phyloP scores from a whole-genome alignment of 768 basidiomycete species.

The Boletus rubropictus region DNA sequence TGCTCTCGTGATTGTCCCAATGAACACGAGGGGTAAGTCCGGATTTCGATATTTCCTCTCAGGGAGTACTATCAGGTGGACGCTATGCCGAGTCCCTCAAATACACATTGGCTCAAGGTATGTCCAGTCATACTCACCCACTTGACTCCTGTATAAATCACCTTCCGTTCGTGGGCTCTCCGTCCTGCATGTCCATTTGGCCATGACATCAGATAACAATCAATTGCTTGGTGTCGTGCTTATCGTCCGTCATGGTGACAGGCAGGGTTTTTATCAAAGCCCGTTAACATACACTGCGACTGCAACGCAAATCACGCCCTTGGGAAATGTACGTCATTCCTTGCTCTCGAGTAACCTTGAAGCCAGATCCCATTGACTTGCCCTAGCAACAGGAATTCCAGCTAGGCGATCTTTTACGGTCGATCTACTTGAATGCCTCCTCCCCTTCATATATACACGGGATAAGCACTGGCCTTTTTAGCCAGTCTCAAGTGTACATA shows the following conservation, averaged over 20 bases:
- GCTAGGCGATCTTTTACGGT: slow-evolving; percentile 48
- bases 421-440: slow-evolving; percentile 47
- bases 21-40: neutral
- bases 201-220: slow-evolving; percentile 19
- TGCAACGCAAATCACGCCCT: slow-evolving; percentile 56
- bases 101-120: neutral
- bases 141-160: neutral
- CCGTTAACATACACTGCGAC: slow-evolving; percentile 53
- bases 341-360: neutral
- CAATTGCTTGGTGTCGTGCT: slow-evolving; percentile 52
- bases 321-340: slow-evolving; percentile 49
- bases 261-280: slow-evolving; percentile 60
- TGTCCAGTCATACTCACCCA: neutral
- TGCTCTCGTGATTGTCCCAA: neutral
- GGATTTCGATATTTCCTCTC: neutral
- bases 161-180: neutral
- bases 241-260: slow-evolving; percentile 55
- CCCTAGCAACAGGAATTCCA: slow-evolving; percentile 51
- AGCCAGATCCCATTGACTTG: neutral
- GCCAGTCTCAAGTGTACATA: slow-evolving; percentile 39
- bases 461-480: slow-evolving; percentile 29
- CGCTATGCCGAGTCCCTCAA: neutral
- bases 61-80: neutral
- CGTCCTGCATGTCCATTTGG: neutral
- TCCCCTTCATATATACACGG: slow-evolving; percentile 50